Percentiles rank a stretch among this genome's conserved stretches.
Conservation (phyloP, 2,329 filamentous ascomycete species). For the Sarocladiaceae sp. region DNA sequence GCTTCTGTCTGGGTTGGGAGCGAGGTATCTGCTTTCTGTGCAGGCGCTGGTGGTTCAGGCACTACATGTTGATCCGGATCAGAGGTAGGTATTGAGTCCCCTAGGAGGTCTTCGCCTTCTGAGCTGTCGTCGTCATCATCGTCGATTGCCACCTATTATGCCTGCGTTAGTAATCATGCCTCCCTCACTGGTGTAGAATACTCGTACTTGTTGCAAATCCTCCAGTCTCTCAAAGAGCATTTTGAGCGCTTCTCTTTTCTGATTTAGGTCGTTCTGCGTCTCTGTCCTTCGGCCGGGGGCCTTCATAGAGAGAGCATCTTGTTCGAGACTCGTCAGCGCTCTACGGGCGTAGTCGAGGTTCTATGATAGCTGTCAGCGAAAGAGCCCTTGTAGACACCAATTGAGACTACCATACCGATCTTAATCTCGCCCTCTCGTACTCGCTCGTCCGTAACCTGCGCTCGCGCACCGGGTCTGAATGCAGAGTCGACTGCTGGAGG, state of each 20-base stretch:
- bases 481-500: conserved; percentile 59
- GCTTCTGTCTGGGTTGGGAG: neutral
- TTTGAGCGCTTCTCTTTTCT: conserved; percentile 61
- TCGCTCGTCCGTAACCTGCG: conserved; percentile 51
- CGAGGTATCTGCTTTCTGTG: conserved; percentile 10
- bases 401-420: conserved; percentile 41
- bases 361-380: conserved; percentile 27
- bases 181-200: neutral
- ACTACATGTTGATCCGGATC: conserved; percentile 45
- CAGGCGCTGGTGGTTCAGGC: conserved; percentile 32
- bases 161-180: neutral
- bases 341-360: conserved; percentile 67
- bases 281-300: conserved; percentile 52
- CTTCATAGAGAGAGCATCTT: conserved; percentile 56
- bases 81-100: conserved; percentile 47
- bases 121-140: conserved; percentile 36
- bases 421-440: conserved; percentile 51
- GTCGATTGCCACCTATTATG: conserved; percentile 25
- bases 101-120: conserved; percentile 52
- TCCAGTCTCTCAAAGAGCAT: conserved; percentile 58
- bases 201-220: conserved; percentile 56
- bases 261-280: conserved; percentile 55
- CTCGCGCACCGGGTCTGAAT: conserved; percentile 53
- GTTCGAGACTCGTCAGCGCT: conserved; percentile 64
- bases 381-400: neutral